Percentiles rank a stretch among this genome's conserved stretches.
These are phyloP conservation scores for Bondarzewia mesenterica DNA, from an alignment of 1,284 basidiomycete species.

Conservation along the genomic window DNA sequence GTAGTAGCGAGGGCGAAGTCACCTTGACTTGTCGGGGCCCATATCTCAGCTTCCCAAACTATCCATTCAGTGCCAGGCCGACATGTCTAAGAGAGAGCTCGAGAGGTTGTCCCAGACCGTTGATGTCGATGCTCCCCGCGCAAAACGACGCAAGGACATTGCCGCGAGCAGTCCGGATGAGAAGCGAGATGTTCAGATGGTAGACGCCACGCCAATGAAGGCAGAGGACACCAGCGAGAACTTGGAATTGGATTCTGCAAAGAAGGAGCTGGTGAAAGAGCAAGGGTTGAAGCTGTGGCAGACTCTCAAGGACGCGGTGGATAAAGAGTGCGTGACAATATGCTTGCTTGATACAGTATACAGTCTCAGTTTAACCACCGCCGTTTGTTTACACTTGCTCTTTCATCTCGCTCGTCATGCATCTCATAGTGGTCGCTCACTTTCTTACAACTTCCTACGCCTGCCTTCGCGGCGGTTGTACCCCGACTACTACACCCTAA, in stretches of 20 bases:
- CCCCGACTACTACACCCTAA: constrained; percentile 86
- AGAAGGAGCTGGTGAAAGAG: constrained; percentile 40
- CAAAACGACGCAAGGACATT: constrained; percentile 64
- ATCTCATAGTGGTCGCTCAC: constrained; percentile 47
- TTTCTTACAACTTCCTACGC: constrained; percentile 68
- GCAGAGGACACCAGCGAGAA: constrained; percentile 19
- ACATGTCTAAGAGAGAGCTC: constrained; percentile 66
- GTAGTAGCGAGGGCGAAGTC: too few relatives aligned
- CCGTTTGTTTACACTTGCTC: constrained; percentile 18
- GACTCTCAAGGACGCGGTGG: constrained; percentile 68
- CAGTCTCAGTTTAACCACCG: constrained; percentile 13
- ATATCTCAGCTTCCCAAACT: background rate
- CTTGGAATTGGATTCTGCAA: constrained; percentile 13
- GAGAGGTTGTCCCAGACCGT: constrained; percentile 36
- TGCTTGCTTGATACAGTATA: constrained; percentile 20
- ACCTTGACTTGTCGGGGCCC: background rate
- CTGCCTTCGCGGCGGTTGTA: constrained; percentile 74
- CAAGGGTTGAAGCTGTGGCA: constrained; percentile 64
- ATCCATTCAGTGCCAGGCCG: background rate
- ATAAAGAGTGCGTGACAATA: constrained; percentile 65
- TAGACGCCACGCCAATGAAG: constrained; percentile 9
- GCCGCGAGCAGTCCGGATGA: constrained; percentile 24
- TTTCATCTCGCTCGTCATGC: constrained; percentile 16
- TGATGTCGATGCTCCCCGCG: constrained; percentile 50
- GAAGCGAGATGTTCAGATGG: constrained; percentile 14